Evolutionary conservation across 139 green algal genomes (phyloP).

Genomic region (Chlamydomonas schloesseri): DNA sequence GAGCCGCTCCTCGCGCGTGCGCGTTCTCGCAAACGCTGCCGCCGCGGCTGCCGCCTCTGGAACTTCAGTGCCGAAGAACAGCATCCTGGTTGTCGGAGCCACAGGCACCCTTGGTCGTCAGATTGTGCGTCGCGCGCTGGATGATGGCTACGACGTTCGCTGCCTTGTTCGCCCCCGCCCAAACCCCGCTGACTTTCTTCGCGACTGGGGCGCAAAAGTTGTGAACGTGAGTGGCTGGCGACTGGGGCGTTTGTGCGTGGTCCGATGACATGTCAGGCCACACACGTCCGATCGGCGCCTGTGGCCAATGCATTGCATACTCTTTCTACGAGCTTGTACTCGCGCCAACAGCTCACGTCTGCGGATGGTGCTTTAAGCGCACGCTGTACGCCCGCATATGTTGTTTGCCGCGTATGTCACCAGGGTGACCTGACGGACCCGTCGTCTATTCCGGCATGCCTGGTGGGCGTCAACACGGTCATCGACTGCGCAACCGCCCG

Average conservation of each 20-base stretch:
- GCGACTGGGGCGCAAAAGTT: conserved; percentile 96
- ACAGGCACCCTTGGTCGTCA: conserved; percentile 98
- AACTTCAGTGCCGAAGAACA: conserved; percentile 66
- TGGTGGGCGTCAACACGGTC: conserved; percentile 96
- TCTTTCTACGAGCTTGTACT: no score
- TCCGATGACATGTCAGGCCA: no score
- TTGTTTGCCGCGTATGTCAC: no score
- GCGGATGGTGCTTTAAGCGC: no score
- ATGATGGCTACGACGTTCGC: conserved; percentile 98
- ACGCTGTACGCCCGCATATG: no score
- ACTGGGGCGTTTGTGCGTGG: no score
- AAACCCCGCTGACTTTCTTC: conserved; percentile 97
- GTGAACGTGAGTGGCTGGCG: conserved; percentile 33
- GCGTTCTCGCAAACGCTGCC: conserved; percentile 19
- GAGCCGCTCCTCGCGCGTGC: conserved; percentile 24
- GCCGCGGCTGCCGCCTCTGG: conserved; percentile 32
- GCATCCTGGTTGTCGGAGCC: conserved; percentile 94
- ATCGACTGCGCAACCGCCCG: conserved; percentile 97
- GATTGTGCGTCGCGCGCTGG: conserved; percentile 93
- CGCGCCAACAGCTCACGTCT: no score
- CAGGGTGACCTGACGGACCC: conserved; percentile 96
- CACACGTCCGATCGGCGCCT: no score
- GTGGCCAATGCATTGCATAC: no score
- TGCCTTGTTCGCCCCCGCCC: conserved; percentile 91
- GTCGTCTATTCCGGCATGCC: conserved; percentile 91